Evolutionary conservation across 305 asterid species (phyloP).

Genomic region (Fraxinus sp.): DNA sequence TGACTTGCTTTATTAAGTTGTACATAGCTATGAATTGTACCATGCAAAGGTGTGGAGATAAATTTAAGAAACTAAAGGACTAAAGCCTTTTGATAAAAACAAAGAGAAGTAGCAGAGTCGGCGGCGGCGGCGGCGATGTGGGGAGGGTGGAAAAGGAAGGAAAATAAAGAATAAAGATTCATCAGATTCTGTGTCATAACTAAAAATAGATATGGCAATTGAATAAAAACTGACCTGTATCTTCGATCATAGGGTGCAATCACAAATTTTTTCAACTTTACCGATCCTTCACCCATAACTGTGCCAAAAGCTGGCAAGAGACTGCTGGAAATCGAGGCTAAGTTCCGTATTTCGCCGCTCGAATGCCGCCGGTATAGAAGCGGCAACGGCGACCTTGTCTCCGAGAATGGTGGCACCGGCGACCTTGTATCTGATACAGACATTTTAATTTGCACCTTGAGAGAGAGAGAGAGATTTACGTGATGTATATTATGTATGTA

Average conservation of each 20-base stretch:
- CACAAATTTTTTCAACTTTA: slow-evolving; percentile 40
- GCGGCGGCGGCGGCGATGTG: neutral
- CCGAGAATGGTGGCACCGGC: too few relatives aligned
- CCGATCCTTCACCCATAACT: slow-evolving; percentile 57
- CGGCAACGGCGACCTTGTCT: slow-evolving; percentile 43
- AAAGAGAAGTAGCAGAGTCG: neutral
- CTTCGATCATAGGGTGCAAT: slow-evolving; percentile 80
- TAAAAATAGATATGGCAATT: neutral
- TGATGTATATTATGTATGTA: neutral
- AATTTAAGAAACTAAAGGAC: neutral
- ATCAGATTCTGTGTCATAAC: neutral
- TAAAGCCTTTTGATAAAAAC: neutral
- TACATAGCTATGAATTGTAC: neutral
- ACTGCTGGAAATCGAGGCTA: slow-evolving; percentile 83
- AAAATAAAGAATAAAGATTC: slow-evolving; percentile 2
- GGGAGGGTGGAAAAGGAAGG: neutral
- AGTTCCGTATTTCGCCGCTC: slow-evolving; percentile 48
- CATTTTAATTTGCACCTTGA: neutral
- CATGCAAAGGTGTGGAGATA: neutral
- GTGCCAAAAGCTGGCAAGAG: slow-evolving; percentile 88
- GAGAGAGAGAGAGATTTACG: neutral
- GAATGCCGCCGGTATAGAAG: slow-evolving; percentile 54
- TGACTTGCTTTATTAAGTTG: neutral
- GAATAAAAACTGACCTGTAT: slow-evolving; percentile 49
- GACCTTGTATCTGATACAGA: slow-evolving; percentile 26